phyloP scores from a whole-genome alignment of 2,329 filamentous ascomycete species.

The Acrocalymma vagum region DNA sequence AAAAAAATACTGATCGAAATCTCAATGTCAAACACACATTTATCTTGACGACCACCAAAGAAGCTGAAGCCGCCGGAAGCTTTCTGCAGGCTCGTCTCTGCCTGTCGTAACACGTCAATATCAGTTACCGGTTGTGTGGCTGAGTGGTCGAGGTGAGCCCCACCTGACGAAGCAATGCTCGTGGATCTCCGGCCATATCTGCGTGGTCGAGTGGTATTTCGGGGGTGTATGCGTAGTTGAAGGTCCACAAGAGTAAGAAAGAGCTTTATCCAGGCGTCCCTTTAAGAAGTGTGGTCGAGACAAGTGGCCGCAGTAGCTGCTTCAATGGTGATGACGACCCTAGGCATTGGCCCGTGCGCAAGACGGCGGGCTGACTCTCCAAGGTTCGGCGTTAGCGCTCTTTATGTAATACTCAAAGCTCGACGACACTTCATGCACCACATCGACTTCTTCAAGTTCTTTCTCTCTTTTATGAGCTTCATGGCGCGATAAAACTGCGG shows the following conservation, averaged over 20 bases:
- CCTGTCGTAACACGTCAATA: slow-evolving; percentile 62
- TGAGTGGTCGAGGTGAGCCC: slow-evolving; percentile 36
- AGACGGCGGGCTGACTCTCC: slow-evolving; percentile 24
- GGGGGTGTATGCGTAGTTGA: not conserved
- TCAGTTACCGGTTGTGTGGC: slow-evolving; percentile 37
- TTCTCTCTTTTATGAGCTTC: not conserved
- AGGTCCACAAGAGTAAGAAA: slow-evolving; percentile 5
- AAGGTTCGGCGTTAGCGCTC: slow-evolving; percentile 23
- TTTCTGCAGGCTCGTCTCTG: slow-evolving; percentile 80
- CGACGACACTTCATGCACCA: slow-evolving; percentile 30
- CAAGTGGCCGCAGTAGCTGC: slow-evolving; percentile 43
- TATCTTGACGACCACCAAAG: slow-evolving; percentile 87
- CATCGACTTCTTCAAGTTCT: slow-evolving; percentile 5
- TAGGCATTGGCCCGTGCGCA: slow-evolving; percentile 35
- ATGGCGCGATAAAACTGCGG: too few species aligned
- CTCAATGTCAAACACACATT: slow-evolving; percentile 57
- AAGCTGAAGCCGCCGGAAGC: slow-evolving; percentile 86
- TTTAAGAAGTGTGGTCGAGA: slow-evolving; percentile 32
- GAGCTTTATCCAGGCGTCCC: slow-evolving; percentile 10
- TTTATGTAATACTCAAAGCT: slow-evolving; percentile 16
- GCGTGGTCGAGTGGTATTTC: slow-evolving; percentile 8
- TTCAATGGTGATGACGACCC: slow-evolving; percentile 41
- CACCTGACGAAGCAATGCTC: slow-evolving; percentile 49
- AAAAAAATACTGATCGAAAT: not conserved
- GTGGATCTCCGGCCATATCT: slow-evolving; percentile 48